Percentiles rank a stretch among this genome's conserved stretches.
Evolutionary conservation across 345 rosid genomes (phyloP).

Genomic region (Salix udensis): DNA sequence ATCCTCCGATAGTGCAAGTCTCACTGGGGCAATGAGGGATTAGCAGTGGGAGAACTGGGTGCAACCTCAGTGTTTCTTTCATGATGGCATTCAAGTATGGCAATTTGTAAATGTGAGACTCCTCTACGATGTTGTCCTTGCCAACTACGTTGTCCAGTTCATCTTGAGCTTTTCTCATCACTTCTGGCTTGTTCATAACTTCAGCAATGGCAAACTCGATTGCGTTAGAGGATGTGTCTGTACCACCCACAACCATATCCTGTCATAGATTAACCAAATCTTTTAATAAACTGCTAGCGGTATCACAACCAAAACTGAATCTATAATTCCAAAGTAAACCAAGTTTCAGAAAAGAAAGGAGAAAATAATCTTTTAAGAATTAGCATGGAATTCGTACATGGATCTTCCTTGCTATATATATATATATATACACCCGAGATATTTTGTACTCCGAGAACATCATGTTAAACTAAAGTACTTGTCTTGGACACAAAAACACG

Average conservation of each 20-base stretch:
- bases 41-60: constrained; percentile 49
- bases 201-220: constrained; percentile 56
- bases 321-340: too few species aligned
- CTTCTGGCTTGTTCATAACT: constrained; percentile 43
- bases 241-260: constrained; percentile 62
- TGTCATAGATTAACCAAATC: not conserved
- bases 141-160: constrained; percentile 55
- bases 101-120: constrained; percentile 40
- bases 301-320: too few species aligned
- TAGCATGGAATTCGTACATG: too few species aligned
- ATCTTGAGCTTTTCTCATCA: constrained; percentile 37
- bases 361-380: too few species aligned
- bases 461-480: too few species aligned
- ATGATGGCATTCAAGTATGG: constrained; percentile 45
- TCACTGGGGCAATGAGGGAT: constrained; percentile 52
- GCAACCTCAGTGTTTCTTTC: constrained; percentile 53
- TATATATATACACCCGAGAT: too few species aligned
- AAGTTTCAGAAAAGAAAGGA: too few species aligned
- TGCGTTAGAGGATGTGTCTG: constrained; percentile 53
- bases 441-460: too few species aligned
- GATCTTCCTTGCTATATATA: too few species aligned
- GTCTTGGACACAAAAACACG: too few species aligned
- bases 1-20: constrained; percentile 36
- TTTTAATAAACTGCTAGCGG: too few species aligned
- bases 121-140: constrained; percentile 40